Evolutionary conservation across 352 stramenopile genomes (phyloP).

Genomic region (Globisporangium apiculatum): DNA sequence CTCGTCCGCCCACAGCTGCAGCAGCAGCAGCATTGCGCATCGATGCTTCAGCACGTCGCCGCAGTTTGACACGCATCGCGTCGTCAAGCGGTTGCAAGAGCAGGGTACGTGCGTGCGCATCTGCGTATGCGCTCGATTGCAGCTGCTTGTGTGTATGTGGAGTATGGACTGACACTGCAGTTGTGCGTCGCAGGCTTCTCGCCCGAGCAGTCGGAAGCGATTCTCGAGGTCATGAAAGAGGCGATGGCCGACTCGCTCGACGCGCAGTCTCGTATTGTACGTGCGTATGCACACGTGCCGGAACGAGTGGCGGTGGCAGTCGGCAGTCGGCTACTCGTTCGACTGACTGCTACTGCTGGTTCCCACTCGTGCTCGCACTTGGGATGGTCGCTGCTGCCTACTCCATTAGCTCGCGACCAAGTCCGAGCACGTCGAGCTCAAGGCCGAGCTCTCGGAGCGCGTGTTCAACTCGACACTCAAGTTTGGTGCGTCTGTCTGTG

Average conservation of each 20-base stretch:
- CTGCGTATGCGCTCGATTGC: not conserved
- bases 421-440: slow-evolving; percentile 80
- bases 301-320: too few species aligned
- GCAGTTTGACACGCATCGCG: slow-evolving; percentile 51
- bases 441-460: slow-evolving; percentile 79
- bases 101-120: slow-evolving; percentile 31
- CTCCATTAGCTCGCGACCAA: slow-evolving; percentile 68
- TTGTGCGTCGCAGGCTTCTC: slow-evolving; percentile 47
- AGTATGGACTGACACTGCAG: not conserved
- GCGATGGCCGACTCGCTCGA: slow-evolving; percentile 75
- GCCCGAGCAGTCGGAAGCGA: slow-evolving; percentile 59
- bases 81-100: slow-evolving; percentile 67
- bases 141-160: not conserved
- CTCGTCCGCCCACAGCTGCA: not conserved
- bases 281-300: slow-evolving; percentile 3
- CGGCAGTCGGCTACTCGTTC: too few species aligned
- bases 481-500: slow-evolving; percentile 42
- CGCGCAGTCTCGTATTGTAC: slow-evolving; percentile 58
- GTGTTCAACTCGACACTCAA: slow-evolving; percentile 89
- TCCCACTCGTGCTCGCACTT: not conserved
- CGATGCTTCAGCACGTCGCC: slow-evolving; percentile 12
- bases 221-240: slow-evolving; percentile 77
- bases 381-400: not conserved
- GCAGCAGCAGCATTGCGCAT: not conserved
- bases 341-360: not conserved